Base-by-base conservation (phyloP, 2,329 filamentous ascomycete species). In the Aspergillus jensenii region DNA sequence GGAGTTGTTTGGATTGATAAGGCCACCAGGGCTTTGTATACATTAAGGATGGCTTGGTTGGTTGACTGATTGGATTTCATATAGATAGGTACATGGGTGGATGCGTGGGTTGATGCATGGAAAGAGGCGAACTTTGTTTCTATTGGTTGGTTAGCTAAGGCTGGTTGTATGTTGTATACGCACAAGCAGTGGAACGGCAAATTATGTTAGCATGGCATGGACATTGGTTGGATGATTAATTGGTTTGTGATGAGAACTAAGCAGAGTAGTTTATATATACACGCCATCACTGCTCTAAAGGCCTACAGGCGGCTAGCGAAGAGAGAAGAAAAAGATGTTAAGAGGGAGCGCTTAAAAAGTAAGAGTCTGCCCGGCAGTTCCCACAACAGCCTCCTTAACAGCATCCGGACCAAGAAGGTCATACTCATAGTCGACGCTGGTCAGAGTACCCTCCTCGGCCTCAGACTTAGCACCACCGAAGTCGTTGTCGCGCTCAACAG, bases 361-460 rank as follows among this genome's bases (percentile, higher is more conserved):
- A 40, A 75, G 57, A 33, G 71, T 75, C 60, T 72, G 68, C 14
- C 73, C 73, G 49, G 72, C 72, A 40, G 63, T 68, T 2, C 71
- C 71, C 11, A 71, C 65, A 55, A 84, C 77, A 17, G 76, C 71
- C 45, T 66, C 71, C 71, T 80, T 77, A 55, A 84, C 79, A 48
- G 74, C 79, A 33, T 61, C 71, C 3, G 79, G 78, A 2, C 81
- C 83, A 49, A 85, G 70, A n/a, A 81, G 74, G 35, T 71, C 74
- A 73, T 87, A 86, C 41, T 71, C 68, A 68, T 87, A 86, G 2
- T 79, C 79, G n/a, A 83, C 76, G 35, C 73, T 74, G 52, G 72
- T 80, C 48, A 85, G 73, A n/a, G 78, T 82, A 25, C 82, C 81
- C 52, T 72, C 67, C 7, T 78, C 77, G 5, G 83, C 85, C 35